Base-by-base conservation (phyloP, 2,329 filamentous ascomycete species). In the Aspergillus fumigatus region DNA sequence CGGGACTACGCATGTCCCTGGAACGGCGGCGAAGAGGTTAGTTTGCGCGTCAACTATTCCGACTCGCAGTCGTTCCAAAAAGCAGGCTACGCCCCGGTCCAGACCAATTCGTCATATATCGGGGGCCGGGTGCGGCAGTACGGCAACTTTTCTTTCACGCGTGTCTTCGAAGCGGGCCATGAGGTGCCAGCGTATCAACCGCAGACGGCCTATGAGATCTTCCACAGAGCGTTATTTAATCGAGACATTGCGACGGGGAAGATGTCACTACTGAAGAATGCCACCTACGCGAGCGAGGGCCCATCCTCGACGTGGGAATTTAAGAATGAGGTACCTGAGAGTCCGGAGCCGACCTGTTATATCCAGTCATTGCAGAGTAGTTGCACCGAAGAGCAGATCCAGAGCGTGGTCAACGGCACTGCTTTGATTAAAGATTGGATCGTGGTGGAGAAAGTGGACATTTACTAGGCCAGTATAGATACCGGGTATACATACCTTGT, bases 1-100 rank as follows among this genome's bases (percentile, higher is more conserved):
- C 76, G 80, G 2, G 83, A 86, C 65, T 85, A 78, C 61, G 75
- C 77, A 2, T 82, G 80, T 64, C 82, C 82, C 60, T 85, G 82
- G 83, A 72, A 82, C 23, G 82, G 82, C 8, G 83, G 81, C 48
- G 82, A 85, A 63, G 67, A 73, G 5, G 77, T 79, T 7, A 80
- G 78, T 53, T 70, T 84, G 4, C 74, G 75, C 1, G 74, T 84
- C 40, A 72, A 79, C 8, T 80, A 81, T 65, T 67, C 72, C 5
- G 66, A 72, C 26, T 69, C 75, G 4, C 65, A 71, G 5, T 64
- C 70, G 2, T 85, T 85, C 71, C 70, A 68, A 10, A 62, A 69
- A 11, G 79, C 81, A 1, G 82, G 82, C 2, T 84, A 84, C 62
- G 71, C 76, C 41, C 66, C 75, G n/a, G 66, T 77, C 14, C 62